Evolutionary conservation across 1,139 yeast species (phyloP), one percentile per base, ranked within the genome.

Genomic region (Candida sp.): DNA sequence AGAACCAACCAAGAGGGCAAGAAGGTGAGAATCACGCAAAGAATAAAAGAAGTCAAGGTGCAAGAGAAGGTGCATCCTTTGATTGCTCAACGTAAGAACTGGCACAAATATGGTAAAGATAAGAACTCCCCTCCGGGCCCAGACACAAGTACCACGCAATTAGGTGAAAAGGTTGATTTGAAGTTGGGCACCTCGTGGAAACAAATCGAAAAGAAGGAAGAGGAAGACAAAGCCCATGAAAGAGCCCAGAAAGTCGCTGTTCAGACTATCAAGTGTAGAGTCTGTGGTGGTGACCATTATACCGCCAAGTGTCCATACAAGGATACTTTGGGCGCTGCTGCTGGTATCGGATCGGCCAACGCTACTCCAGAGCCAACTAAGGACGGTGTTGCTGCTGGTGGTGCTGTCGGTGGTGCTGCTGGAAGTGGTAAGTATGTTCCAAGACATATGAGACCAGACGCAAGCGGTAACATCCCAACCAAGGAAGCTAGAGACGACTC

Each of bases 291-390:
- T 66, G 89, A 86, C 60, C 99, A 94, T 81, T 91, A 87, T 83
- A 90, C 98, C 40, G 78, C 93, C 68, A 87, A 89, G 75, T 94
- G 99, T 88, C 99, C 99, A 58, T 91, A 86, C 81, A 93, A 90
- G 76, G 96, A 89, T 63, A 89, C 96, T 42, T 79, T 94, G 70
- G 96, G 93, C 38, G 79, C 80, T 43, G 74, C 73, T 47, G 61
- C 70, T 25, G 72, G 69, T 45, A 63, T 68, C 34, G 62, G 70
- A 25, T 39, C 49, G 6, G 67, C 68, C 42, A 51, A 49, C 32
- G 68, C 72, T 41, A 70, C 74, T 32, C 70, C 72, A 48, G 76
- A 75, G 34, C 52, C 56, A 33, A 31, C 46, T 8, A 47, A 41
- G 12, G 53, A 50, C 28, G 47, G 41, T 34, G 41, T 41, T 17